Evolutionary conservation across 1,284 basidiomycete genomes (phyloP).

Genomic region (Volvariella surrecta): DNA sequence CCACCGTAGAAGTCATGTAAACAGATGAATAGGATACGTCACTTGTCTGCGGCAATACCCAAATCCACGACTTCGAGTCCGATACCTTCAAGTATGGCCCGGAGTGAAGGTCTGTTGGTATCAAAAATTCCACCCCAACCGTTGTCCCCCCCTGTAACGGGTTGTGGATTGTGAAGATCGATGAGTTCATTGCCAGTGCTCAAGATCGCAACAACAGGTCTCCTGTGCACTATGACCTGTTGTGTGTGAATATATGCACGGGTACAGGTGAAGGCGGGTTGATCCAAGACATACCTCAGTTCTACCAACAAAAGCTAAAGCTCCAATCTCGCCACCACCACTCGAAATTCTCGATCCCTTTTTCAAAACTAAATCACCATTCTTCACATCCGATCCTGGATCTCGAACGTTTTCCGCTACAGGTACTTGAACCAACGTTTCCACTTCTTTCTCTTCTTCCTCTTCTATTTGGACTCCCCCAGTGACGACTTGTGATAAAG

Average conservation of each 20-base stretch:
- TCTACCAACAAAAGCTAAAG: constrained; percentile 71
- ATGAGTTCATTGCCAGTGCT: constrained; percentile 83
- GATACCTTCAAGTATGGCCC: constrained; percentile 58
- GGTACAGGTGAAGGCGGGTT: neutral
- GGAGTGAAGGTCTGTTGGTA: constrained; percentile 76
- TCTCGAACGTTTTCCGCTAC: constrained; percentile 66
- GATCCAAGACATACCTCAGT: constrained; percentile 39
- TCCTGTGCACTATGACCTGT: constrained; percentile 59
- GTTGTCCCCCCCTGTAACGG: constrained; percentile 20
- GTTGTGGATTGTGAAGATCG: constrained; percentile 43
- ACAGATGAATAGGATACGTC: constrained; percentile 13
- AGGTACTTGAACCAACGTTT: constrained; percentile 56
- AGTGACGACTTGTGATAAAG: constrained; percentile 28
- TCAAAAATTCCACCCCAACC: constrained; percentile 72
- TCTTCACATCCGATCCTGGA: constrained; percentile 66
- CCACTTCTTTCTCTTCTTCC: constrained; percentile 63
- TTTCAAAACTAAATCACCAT: constrained; percentile 60
- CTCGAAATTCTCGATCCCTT: constrained; percentile 53
- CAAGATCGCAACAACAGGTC: constrained; percentile 71
- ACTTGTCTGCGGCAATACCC: constrained; percentile 74
- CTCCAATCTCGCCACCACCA: constrained; percentile 81
- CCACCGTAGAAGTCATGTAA: neutral
- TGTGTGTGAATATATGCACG: neutral
- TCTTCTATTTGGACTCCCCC: too few relatives aligned
- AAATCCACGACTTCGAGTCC: constrained; percentile 78